A percentile compares a stretch with the other conserved stretches of the same genome.
These are phyloP conservation scores for Didymella exigua DNA, from an alignment of 2,329 filamentous ascomycete species.

Conservation along the genomic window DNA sequence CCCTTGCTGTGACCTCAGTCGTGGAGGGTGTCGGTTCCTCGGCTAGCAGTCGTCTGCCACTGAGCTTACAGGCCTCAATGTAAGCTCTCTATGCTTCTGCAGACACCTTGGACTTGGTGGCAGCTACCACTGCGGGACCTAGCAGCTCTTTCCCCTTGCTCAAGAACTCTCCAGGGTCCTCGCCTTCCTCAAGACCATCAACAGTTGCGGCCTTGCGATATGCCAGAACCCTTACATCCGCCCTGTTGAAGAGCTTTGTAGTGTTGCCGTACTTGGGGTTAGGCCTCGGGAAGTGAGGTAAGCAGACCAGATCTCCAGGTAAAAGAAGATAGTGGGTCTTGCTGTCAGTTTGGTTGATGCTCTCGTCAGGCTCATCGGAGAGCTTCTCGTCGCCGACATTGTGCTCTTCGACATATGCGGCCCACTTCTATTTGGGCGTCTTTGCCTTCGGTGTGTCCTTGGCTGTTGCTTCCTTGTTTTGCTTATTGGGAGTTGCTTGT, in stretches of 20 bases:
- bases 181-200: not conserved
- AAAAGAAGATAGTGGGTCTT: constrained; percentile 15
- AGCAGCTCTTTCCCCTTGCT: not conserved
- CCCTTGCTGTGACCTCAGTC: not conserved
- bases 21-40: not conserved
- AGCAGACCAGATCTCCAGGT: constrained; percentile 14
- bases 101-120: not conserved
- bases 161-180: not conserved
- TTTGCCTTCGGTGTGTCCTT: not conserved
- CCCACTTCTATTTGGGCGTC: constrained; percentile 21
- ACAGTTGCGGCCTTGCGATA: not conserved
- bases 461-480: not conserved
- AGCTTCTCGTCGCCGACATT: constrained; percentile 7
- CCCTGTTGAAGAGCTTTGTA: constrained; percentile 22
- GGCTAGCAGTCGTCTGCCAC: not conserved
- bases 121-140: not conserved
- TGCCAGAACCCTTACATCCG: constrained; percentile 4
- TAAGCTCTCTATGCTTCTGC: not conserved
- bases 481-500: not conserved
- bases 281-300: constrained; percentile 17
- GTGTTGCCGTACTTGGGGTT: constrained; percentile 20
- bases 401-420: constrained; percentile 13
- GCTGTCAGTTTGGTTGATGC: constrained; percentile 21
- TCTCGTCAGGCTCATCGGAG: constrained; percentile 12
- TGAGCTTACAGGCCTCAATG: not conserved